phyloP scores from a whole-genome alignment of 2,329 filamentous ascomycete genomes.

The Colletotrichum incanum region DNA sequence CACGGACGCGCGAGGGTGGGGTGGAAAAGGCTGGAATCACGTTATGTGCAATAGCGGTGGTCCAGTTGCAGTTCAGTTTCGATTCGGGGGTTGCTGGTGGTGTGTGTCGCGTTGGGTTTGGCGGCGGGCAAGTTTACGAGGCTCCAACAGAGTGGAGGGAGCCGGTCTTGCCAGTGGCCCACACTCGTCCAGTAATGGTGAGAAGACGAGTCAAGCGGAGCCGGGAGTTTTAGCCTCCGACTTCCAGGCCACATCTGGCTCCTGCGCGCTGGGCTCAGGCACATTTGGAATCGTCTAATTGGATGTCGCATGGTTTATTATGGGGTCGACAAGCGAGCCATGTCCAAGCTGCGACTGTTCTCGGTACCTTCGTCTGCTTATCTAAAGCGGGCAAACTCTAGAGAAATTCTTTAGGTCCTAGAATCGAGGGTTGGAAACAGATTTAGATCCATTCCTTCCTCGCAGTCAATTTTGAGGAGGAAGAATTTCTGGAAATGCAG shows the following conservation, averaged over 20 bases:
- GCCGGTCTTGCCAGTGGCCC: constrained; percentile 1
- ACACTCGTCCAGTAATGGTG: constrained; percentile 17
- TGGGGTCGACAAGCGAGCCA: not conserved
- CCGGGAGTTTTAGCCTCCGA: constrained; percentile 43
- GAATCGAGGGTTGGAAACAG: not conserved
- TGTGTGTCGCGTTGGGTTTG: constrained; percentile 34
- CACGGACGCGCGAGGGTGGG: constrained; percentile 36
- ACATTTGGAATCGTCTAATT: not conserved
- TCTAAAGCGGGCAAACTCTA: not conserved
- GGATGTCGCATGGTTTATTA: not conserved
- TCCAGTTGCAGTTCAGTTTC: constrained; percentile 5
- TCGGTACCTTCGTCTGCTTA: not conserved
- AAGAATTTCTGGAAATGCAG: not conserved
- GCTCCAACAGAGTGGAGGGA: constrained; percentile 9
- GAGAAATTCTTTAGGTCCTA: not conserved
- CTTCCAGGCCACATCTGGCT: constrained; percentile 20
- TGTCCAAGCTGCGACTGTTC: not conserved
- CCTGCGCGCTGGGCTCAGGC: constrained; percentile 2
- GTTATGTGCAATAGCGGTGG: constrained; percentile 29
- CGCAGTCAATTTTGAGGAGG: not conserved
- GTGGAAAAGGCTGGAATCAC: constrained; percentile 43
- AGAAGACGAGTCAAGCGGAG: constrained; percentile 39
- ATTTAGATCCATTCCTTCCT: not conserved
- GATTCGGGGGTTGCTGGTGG: constrained; percentile 13
- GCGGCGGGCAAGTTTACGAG: constrained; percentile 36